Base-by-base conservation (phyloP, 2,329 filamentous ascomycete genomes). In the Chrysosporium keratinophilum region DNA sequence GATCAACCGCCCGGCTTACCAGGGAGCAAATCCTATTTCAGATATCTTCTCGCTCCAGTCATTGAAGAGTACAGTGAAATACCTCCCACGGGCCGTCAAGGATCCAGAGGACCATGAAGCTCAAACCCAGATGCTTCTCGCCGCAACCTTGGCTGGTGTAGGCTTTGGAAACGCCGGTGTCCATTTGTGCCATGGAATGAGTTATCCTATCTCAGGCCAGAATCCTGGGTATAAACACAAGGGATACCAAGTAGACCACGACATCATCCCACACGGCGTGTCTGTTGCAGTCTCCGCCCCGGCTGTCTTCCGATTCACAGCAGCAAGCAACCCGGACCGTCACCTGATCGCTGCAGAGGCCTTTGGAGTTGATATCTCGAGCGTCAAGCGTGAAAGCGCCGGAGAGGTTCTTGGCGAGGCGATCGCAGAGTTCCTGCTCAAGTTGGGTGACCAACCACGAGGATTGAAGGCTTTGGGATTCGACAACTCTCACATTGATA, bases 131-230 rank as follows among this genome's bases (percentile, higher is more conserved):
- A 98, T 98, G 94, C 78, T 98, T 31, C 80, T 98, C 17, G 93
- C 93, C 1, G 87, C 93, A 0, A 98, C 93, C 0, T 76, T 98
- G 1, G 93, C 94, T 0, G 93, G 93, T 44, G 89, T 98, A 2
- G 93, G 93, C 0, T 98, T 98, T 68, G 93, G 94, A 17, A 98
- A 98, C 64, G 94, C 94, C 1, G 93, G 94, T 48, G 93, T 98
- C 1, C 93, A 98, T 72, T 76, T 88, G 9, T 88, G 84, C 68
- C 84, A 88, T 66, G 84, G 91, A 67, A 97, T 98, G 91, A 94
- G 87, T 20, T 98, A 98, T 66, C 93, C 93, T 15, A 95, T 98
- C 65, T 95, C 88, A 0, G 88, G 89, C 31, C 90, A 96, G 67
- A 98, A 98, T 67, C 88, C 87, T 0, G 84, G 85, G 4, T 97